These are phyloP conservation scores for Sporisorium graminicola DNA, from an alignment of 1,284 basidiomycete species.

Conservation along the genomic window DNA sequence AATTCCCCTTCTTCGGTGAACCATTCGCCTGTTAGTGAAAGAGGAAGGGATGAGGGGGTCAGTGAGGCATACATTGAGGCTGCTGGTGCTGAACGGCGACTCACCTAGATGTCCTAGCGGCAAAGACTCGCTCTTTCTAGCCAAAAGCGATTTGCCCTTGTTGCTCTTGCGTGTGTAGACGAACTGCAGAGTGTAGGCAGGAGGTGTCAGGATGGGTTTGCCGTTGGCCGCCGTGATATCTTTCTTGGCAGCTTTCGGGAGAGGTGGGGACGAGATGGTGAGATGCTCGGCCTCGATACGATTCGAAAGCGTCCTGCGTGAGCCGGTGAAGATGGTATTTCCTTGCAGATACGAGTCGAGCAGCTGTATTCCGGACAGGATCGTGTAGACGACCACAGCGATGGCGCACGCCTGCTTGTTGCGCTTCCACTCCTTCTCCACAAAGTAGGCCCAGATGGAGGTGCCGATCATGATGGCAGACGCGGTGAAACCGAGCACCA, in stretches of 20 bases:
- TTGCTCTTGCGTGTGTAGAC: conserved; percentile 55
- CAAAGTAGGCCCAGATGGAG: conserved; percentile 58
- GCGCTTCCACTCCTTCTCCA: conserved; percentile 65
- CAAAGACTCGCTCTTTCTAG: conserved; percentile 42
- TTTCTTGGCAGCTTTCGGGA: conserved; percentile 45
- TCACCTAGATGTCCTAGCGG: conserved; percentile 62
- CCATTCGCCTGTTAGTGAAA: conserved; percentile 60
- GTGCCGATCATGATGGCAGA: conserved; percentile 64
- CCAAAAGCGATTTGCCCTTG: conserved; percentile 45
- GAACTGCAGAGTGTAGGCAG: conserved; percentile 58
- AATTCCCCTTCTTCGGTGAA: conserved; percentile 68
- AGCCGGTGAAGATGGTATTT: conserved; percentile 60
- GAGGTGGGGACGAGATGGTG: conserved; percentile 47
- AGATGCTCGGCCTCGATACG: conserved; percentile 59
- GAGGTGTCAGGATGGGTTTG: conserved; percentile 53
- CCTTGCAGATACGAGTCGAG: conserved; percentile 56
- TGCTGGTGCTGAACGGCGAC: conserved; percentile 6
- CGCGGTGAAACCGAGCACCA: conserved; percentile 54
- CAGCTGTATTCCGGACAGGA: conserved; percentile 44
- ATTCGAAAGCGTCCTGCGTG: conserved; percentile 53
- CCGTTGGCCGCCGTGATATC: conserved; percentile 31
- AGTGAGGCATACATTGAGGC: neutral
- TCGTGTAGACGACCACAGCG: conserved; percentile 54
- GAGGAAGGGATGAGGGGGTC: neutral
- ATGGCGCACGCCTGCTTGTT: conserved; percentile 55